Evolutionary conservation across 164 flowering plant genomes (phyloP).

Genomic region (Platanus orientalis): DNA sequence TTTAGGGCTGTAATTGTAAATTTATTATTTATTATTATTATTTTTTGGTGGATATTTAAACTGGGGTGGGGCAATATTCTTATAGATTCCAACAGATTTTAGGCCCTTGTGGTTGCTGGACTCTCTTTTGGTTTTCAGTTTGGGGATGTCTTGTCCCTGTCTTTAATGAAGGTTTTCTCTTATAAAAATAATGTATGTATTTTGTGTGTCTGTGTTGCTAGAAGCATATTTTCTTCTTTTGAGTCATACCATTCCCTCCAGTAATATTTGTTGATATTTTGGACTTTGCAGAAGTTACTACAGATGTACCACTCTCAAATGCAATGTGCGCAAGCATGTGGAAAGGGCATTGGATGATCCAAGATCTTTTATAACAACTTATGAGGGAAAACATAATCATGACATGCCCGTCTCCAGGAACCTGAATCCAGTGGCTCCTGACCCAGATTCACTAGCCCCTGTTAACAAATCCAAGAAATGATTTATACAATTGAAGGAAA

Average conservation of each 20-base stretch:
- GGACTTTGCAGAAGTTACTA: conserved; percentile 77
- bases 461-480: conserved; percentile 20
- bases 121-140: too few relatives aligned
- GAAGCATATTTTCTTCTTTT: not conserved
- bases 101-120: too few relatives aligned
- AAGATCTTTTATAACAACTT: conserved; percentile 70
- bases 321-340: conserved; percentile 84
- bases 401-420: conserved; percentile 50
- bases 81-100: too few relatives aligned
- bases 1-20: too few relatives aligned
- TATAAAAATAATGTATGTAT: too few relatives aligned
- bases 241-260: too few relatives aligned
- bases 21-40: too few relatives aligned
- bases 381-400: conserved; percentile 91
- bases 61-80: too few relatives aligned
- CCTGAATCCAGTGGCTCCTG: conserved; percentile 32
- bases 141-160: too few relatives aligned
- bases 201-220: not conserved
- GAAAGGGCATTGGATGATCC: conserved; percentile 88
- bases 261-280: conserved; percentile 1
- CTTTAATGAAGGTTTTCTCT: too few relatives aligned
- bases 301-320: conserved; percentile 64
- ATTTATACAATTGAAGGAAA: conserved; percentile 3
- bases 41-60: too few relatives aligned
- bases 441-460: conserved; percentile 28